Conservation (phyloP, 2,329 filamentous ascomycete genomes). For the Fusarium sp. region DNA sequence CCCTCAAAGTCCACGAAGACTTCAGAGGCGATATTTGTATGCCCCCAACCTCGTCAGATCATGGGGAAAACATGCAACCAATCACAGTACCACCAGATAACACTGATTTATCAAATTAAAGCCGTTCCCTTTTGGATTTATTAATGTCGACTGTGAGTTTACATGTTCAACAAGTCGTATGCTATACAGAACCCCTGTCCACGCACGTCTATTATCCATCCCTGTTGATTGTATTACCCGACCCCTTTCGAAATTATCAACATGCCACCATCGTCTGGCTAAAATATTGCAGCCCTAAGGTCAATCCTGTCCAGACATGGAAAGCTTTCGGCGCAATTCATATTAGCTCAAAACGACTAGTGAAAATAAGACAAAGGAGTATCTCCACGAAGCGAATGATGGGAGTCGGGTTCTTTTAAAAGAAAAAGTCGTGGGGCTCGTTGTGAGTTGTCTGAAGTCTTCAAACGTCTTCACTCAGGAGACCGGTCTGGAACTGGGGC, state of each 20-base stretch:
- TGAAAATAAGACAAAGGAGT: not conserved
- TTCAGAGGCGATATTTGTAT: no score
- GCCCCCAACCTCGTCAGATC: no score
- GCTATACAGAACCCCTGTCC: slow-evolving; percentile 24
- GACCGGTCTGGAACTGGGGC: slow-evolving; percentile 50
- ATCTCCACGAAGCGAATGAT: not conserved
- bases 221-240: not conserved
- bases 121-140: not conserved
- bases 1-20: no score
- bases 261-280: slow-evolving; percentile 17
- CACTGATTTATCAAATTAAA: not conserved
- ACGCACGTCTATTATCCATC: slow-evolving; percentile 24
- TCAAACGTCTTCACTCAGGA: slow-evolving; percentile 46
- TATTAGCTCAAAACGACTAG: not conserved
- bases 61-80: not conserved
- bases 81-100: not conserved
- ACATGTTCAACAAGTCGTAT: slow-evolving; percentile 17
- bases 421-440: slow-evolving; percentile 23
- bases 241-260: slow-evolving; percentile 13
- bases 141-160: slow-evolving; percentile 9
- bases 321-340: not conserved
- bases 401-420: not conserved
- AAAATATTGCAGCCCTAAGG: not conserved
- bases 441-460: slow-evolving; percentile 1
- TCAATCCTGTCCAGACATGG: slow-evolving; percentile 3